These are phyloP conservation scores for Phytophthora macrochlamydospora DNA, from an alignment of 352 stramenopile genomes.

Conservation along the genomic window DNA sequence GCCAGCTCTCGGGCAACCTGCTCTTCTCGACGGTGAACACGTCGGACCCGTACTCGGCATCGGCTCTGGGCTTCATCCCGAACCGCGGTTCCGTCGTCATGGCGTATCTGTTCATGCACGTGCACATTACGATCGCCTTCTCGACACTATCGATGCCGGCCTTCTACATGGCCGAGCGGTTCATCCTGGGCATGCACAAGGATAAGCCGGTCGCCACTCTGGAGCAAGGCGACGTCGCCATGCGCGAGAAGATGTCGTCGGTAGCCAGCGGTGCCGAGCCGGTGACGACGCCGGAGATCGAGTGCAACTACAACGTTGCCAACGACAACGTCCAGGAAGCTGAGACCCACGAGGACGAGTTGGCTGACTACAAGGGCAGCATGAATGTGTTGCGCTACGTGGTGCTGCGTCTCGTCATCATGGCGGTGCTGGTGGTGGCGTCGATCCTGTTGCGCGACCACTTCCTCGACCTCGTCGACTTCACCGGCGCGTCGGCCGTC, in stretches of 20 bases:
- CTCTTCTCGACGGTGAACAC: conserved; percentile 41
- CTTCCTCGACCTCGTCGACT: conserved; percentile 57
- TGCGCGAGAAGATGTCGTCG: conserved; percentile 27
- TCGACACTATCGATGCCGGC: conserved; percentile 44
- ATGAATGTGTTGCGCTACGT: conserved; percentile 41
- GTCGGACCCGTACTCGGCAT: conserved; percentile 21
- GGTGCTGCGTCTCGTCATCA: conserved; percentile 33
- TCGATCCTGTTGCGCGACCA: conserved; percentile 47
- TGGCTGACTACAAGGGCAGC: conserved; percentile 34
- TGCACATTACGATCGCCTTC: conserved; percentile 57
- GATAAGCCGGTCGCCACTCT: conserved; percentile 8
- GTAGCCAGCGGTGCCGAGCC: conserved; percentile 19
- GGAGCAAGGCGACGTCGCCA: conserved; percentile 14
- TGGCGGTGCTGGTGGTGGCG: conserved; percentile 37
- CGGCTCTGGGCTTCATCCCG: conserved; percentile 34
- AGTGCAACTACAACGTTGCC: conserved; percentile 18
- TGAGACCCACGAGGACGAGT: conserved; percentile 31
- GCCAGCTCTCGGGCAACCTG: conserved; percentile 45
- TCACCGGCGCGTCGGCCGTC: conserved; percentile 49
- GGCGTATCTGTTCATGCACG: conserved; percentile 47
- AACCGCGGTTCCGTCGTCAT: conserved; percentile 37
- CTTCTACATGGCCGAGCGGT: conserved; percentile 49
- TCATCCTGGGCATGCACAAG: conserved; percentile 50
- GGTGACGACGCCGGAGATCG: conserved; percentile 2
- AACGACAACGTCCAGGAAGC: conserved; percentile 5